Evolutionary conservation across 805 yeast species (phyloP).

Genomic region (Metschnikowia koreensis): DNA sequence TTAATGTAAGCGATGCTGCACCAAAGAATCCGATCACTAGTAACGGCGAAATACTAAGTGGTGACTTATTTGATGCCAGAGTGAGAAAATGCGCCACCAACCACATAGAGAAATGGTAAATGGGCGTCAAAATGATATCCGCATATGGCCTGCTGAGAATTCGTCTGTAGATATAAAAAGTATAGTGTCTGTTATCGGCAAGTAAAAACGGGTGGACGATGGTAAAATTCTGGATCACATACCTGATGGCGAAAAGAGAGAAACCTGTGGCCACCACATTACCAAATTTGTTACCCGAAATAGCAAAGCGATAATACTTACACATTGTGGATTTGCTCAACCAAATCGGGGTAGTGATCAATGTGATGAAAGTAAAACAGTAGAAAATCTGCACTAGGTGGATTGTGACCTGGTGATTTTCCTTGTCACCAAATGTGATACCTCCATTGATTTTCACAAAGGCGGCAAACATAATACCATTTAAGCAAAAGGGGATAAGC

Average conservation of each 20-base stretch:
- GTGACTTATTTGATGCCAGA: slow-evolving; percentile 1
- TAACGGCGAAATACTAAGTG: slow-evolving; percentile 24
- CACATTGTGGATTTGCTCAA: slow-evolving; percentile 41
- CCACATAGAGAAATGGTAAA: slow-evolving; percentile 64
- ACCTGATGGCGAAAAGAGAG: slow-evolving; percentile 32
- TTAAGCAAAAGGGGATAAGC: slow-evolving; percentile 51
- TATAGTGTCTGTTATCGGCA: slow-evolving; percentile 92
- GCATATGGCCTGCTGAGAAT: slow-evolving; percentile 52
- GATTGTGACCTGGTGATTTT: slow-evolving; percentile 68
- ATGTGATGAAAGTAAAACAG: slow-evolving; percentile 59
- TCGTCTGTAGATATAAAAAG: slow-evolving; percentile 79
- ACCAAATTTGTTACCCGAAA: slow-evolving; percentile 22
- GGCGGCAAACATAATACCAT: slow-evolving; percentile 49
- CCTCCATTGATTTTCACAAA: slow-evolving; percentile 75
- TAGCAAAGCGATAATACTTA: slow-evolving; percentile 36
- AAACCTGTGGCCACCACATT: slow-evolving; percentile 17
- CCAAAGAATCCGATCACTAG: slow-evolving; percentile 50
- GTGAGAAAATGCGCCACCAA: slow-evolving; percentile 14
- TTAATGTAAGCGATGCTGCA: slow-evolving; percentile 59
- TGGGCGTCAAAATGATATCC: slow-evolving; percentile 54
- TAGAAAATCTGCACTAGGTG: slow-evolving; percentile 84
- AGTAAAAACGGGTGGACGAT: slow-evolving; percentile 84
- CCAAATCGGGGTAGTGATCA: slow-evolving; percentile 79
- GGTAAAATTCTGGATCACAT: slow-evolving; percentile 58
- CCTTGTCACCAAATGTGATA: slow-evolving; percentile 87